Evolutionary conservation across 2,329 filamentous ascomycete genomes (phyloP).

Genomic region (Pochonia chlamydosporia): DNA sequence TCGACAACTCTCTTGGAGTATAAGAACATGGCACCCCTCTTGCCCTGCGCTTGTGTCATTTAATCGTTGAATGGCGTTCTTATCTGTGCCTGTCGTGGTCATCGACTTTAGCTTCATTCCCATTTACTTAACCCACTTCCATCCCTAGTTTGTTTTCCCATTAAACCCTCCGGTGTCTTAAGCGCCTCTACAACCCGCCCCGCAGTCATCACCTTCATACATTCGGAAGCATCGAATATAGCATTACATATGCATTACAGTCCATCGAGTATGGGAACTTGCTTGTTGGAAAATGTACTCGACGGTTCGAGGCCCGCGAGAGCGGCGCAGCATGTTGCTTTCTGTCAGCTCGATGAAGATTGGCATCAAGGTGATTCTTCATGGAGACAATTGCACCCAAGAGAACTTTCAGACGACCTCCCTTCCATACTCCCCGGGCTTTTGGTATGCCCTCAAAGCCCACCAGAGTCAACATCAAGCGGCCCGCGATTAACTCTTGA

Average conservation of each 20-base stretch:
- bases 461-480: conserved; percentile 26
- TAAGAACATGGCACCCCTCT: conserved; percentile 25
- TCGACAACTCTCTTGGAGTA: conserved; percentile 20
- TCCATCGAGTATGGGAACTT: background rate
- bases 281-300: conserved; percentile 7
- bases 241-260: background rate
- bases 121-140: conserved; percentile 15
- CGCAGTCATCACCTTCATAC: conserved; percentile 2
- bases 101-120: conserved; percentile 17
- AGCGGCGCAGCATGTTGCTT: conserved; percentile 11
- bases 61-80: conserved; percentile 14
- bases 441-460: conserved; percentile 19
- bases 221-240: conserved; percentile 1
- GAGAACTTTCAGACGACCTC: conserved; percentile 16
- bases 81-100: conserved; percentile 15
- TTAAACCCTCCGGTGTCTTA: conserved; percentile 5
- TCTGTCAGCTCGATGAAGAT: conserved; percentile 12
- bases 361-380: conserved; percentile 15
- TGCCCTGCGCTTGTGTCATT: conserved; percentile 14
- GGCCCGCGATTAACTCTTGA: conserved; percentile 28
- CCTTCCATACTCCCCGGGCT: conserved; percentile 13
- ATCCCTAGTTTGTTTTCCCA: conserved; percentile 14
- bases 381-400: conserved; percentile 13
- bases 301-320: conserved; percentile 9
- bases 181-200: background rate